Evolutionary conservation across 306 rosid species (phyloP).

Genomic region (cucumber (Cucumis sativus)): DNA sequence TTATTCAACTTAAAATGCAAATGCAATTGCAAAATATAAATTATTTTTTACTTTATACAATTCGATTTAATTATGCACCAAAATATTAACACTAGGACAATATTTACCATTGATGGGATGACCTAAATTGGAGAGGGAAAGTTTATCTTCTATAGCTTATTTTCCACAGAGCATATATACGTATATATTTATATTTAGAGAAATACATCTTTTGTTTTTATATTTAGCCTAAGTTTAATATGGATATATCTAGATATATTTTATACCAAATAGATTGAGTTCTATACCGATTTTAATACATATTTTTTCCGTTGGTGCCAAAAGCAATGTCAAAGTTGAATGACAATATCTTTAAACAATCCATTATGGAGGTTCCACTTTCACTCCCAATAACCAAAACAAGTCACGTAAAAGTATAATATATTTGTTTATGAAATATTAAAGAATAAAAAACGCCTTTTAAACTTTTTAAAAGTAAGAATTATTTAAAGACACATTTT

Average conservation of each 20-base stretch:
- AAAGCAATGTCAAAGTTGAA: not conserved
- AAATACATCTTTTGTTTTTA: no score
- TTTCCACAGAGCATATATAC: no score
- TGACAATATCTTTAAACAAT: not conserved
- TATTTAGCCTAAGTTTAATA: no score
- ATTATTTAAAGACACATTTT: not conserved
- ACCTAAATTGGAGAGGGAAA: no score
- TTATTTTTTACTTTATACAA: no score
- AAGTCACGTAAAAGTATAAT: not conserved
- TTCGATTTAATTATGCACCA: no score
- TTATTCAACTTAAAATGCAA: no score
- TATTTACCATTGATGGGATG: no score
- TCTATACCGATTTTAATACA: not conserved
- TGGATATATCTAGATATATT: not conserved
- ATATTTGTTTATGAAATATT: not conserved
- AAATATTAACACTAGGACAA: no score
- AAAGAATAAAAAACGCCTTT: not conserved
- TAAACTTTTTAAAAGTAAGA: not conserved
- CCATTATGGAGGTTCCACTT: not conserved
- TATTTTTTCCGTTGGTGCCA: not conserved
- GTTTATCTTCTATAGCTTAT: no score
- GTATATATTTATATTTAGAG: no score
- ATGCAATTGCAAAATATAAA: no score
- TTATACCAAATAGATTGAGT: not conserved
- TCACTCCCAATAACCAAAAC: not conserved